Conservation (phyloP, 108 stramenopile genomes). For the Pseudonitzschia pungens region DNA sequence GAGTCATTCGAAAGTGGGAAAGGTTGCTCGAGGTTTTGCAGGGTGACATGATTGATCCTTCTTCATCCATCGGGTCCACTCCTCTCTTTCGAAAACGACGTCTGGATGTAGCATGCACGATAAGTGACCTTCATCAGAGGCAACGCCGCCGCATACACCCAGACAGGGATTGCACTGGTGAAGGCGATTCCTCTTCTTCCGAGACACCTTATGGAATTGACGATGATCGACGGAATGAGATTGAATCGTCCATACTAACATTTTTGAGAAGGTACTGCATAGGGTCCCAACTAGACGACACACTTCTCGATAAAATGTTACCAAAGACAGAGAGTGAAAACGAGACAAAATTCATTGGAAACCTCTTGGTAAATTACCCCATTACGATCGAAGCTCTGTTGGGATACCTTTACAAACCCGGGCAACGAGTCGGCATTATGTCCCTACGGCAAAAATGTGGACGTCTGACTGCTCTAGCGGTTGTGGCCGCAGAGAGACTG, state of each 20-base stretch:
- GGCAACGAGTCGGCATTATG: constrained; percentile 34
- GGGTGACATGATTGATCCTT: constrained; percentile 66
- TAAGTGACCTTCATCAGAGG: constrained; percentile 73
- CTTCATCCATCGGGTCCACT: constrained; percentile 39
- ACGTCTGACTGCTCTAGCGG: constrained; percentile 64
- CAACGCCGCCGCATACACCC: constrained; percentile 56
- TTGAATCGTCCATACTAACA: constrained; percentile 57
- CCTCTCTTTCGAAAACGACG: constrained; percentile 75
- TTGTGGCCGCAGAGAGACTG: constrained; percentile 54
- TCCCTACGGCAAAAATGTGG: constrained; percentile 68
- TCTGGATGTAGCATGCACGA: constrained; percentile 72
- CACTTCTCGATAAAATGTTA: constrained; percentile 55
- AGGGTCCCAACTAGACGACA: constrained; percentile 62
- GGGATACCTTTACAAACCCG: constrained; percentile 62
- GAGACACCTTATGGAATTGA: not conserved
- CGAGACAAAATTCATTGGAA: constrained; percentile 46
- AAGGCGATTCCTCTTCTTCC: not conserved
- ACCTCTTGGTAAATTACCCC: constrained; percentile 65
- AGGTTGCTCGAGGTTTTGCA: constrained; percentile 73
- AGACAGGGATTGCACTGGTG: not conserved
- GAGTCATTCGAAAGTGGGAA: constrained; percentile 75
- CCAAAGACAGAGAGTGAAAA: constrained; percentile 36
- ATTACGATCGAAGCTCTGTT: constrained; percentile 57
- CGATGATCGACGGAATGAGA: constrained; percentile 29
- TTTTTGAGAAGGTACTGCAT: constrained; percentile 60